Evolutionary conservation across 192 early-diverging fungal species (phyloP).

Genomic region (Umbelopsis isabellina): DNA sequence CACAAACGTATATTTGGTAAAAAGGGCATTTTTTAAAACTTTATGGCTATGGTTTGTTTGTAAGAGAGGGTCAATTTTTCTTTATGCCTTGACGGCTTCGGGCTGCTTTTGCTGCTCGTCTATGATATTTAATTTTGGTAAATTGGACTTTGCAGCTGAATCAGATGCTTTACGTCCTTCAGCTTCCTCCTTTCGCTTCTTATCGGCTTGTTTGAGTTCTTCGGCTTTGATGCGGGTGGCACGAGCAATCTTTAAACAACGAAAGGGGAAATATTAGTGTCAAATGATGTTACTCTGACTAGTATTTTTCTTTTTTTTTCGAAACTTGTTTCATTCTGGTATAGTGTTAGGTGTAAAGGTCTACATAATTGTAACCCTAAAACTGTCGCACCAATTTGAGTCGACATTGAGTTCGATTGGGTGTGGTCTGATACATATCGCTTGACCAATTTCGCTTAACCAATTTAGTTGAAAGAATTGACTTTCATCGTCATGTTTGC

Average conservation of each 20-base stretch:
- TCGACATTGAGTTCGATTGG: too few relatives aligned
- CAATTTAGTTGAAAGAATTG: too few relatives aligned
- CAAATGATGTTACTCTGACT: background rate
- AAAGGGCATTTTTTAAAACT: too few relatives aligned
- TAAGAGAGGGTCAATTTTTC: background rate
- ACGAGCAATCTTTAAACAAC: constrained; percentile 50
- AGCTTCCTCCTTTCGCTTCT: constrained; percentile 45
- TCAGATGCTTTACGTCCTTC: constrained; percentile 50
- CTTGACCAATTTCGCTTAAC: too few relatives aligned
- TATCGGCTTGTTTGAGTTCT: constrained; percentile 53
- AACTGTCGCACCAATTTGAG: too few relatives aligned
- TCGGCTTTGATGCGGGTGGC: constrained; percentile 55
- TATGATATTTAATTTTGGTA: constrained; percentile 56
- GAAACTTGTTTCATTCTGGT: too few relatives aligned
- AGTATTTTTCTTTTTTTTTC: too few relatives aligned
- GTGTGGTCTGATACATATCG: too few relatives aligned
- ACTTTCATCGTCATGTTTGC: too few relatives aligned
- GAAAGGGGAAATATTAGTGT: background rate
- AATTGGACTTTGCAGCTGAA: constrained; percentile 53
- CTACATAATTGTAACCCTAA: too few relatives aligned
- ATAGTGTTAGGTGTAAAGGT: too few relatives aligned
- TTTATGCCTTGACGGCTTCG: constrained; percentile 34
- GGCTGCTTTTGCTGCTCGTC: constrained; percentile 46
- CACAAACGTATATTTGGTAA: too few relatives aligned
- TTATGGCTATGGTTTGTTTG: background rate